Evolutionary conservation across 192 early-diverging fungal species (phyloP).

Genomic region (Helicostylum pulchrum): DNA sequence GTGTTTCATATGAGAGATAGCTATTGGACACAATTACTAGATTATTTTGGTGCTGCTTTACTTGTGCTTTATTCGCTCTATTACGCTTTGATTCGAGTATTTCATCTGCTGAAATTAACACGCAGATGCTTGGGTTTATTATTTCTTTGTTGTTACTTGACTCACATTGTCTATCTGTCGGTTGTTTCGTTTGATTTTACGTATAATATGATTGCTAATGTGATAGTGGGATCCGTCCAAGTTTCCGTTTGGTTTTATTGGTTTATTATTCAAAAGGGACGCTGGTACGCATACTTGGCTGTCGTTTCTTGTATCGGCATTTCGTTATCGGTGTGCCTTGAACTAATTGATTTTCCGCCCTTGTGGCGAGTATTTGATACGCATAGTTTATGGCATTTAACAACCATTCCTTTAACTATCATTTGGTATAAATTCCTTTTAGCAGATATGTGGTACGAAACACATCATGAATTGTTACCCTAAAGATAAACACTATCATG

Average conservation of each 20-base stretch:
- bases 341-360: conserved; percentile 94
- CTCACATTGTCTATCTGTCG: conserved; percentile 73
- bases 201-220: conserved; percentile 90
- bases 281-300: conserved; percentile 66
- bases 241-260: conserved; percentile 78
- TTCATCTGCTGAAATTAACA: conserved; percentile 41
- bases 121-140: conserved; percentile 38
- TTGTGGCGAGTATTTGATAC: conserved; percentile 80
- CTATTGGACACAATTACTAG: conserved; percentile 82
- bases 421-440: conserved; percentile 73
- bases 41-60: conserved; percentile 89
- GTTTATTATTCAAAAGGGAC: conserved; percentile 41
- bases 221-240: conserved; percentile 64
- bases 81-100: conserved; percentile 60
- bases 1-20: conserved; percentile 91
- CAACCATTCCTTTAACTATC: conserved; percentile 75
- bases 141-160: conserved; percentile 27
- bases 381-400: conserved; percentile 92
- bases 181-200: conserved; percentile 84
- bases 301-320: conserved; percentile 55
- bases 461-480: too few species aligned
- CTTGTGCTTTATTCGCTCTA: conserved; percentile 74
- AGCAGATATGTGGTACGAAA: too few species aligned
- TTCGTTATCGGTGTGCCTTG: conserved; percentile 73
- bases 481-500: too few species aligned